Evolutionary conservation across 2,329 filamentous ascomycete species (phyloP).

Genomic region (Cladosporium sp.): DNA sequence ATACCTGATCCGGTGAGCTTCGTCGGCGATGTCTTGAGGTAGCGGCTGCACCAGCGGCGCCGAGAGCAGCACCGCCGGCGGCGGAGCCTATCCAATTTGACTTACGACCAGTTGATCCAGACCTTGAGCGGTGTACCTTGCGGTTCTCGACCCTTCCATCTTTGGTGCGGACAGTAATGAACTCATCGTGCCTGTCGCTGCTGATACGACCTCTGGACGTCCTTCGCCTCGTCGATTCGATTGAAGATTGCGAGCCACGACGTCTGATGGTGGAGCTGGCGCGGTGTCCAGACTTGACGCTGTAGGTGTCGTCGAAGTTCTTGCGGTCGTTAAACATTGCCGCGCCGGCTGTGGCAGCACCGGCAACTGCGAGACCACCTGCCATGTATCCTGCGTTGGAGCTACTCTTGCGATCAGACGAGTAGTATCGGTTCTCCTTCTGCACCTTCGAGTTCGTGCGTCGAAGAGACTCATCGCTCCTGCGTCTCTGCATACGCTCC

Average conservation of each 20-base stretch:
- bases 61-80: constrained; percentile 31
- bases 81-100: constrained; percentile 25
- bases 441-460: constrained; percentile 50
- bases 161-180: constrained; percentile 34
- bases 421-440: constrained; percentile 61
- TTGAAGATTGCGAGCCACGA: constrained; percentile 37
- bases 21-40: constrained; percentile 25
- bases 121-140: constrained; percentile 34
- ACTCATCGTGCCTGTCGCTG: constrained; percentile 26
- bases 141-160: constrained; percentile 36
- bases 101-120: constrained; percentile 42
- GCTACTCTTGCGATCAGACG: constrained; percentile 50
- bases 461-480: constrained; percentile 38
- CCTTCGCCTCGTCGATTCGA: constrained; percentile 32
- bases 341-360: constrained; percentile 51
- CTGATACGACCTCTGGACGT: constrained; percentile 25
- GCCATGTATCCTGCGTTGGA: constrained; percentile 54
- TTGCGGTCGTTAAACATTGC: constrained; percentile 54
- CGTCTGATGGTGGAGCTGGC: constrained; percentile 39
- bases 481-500: constrained; percentile 29
- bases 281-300: constrained; percentile 56
- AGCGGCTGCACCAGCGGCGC: constrained; percentile 28
- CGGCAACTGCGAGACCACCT: constrained; percentile 57
- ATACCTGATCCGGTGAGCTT: constrained; percentile 23
- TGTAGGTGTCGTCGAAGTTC: constrained; percentile 64